These are phyloP conservation scores for Arachis stenosperma DNA, from an alignment of 306 rosid species.

Conservation along the genomic window DNA sequence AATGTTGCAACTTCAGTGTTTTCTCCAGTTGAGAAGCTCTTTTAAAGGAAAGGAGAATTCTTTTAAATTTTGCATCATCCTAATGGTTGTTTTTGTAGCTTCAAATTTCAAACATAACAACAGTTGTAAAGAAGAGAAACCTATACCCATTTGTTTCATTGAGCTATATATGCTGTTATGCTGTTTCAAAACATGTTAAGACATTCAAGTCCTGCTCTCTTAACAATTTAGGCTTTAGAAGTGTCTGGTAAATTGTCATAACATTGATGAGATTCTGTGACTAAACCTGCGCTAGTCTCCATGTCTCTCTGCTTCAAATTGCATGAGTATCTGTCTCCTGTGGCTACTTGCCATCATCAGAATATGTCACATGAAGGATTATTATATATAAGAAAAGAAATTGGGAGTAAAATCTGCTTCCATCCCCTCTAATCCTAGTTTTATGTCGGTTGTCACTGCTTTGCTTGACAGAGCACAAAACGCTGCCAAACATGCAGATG, in stretches of 20 bases:
- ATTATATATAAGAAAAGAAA: neutral
- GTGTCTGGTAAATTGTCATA: neutral
- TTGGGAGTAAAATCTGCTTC: slow-evolving; percentile 4
- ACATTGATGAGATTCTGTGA: neutral
- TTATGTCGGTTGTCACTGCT: slow-evolving; percentile 11
- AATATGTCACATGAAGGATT: slow-evolving; percentile 6
- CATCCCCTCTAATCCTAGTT: slow-evolving; percentile 8
- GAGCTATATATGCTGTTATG: slow-evolving; percentile 1
- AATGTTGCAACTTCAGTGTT: slow-evolving; percentile 9
- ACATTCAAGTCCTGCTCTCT: slow-evolving; percentile 11
- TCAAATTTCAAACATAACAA: slow-evolving; percentile 12
- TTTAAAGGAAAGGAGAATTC: slow-evolving; percentile 5
- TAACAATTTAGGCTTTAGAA: slow-evolving; percentile 7
- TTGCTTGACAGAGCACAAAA: neutral
- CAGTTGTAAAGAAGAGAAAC: slow-evolving; percentile 11
- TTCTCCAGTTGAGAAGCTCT: slow-evolving; percentile 27
- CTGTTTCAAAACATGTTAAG: slow-evolving; percentile 26
- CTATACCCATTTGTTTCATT: slow-evolving; percentile 10
- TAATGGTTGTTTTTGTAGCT: slow-evolving; percentile 20
- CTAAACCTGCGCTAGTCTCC: neutral
- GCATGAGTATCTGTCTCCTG: neutral
- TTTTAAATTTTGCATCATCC: neutral
- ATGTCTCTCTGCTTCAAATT: slow-evolving; percentile 16
- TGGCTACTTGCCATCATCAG: neutral
- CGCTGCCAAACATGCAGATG: slow-evolving; percentile 7